phyloP scores from a whole-genome alignment of 805 yeast species.

The Saturnispora besseyi region DNA sequence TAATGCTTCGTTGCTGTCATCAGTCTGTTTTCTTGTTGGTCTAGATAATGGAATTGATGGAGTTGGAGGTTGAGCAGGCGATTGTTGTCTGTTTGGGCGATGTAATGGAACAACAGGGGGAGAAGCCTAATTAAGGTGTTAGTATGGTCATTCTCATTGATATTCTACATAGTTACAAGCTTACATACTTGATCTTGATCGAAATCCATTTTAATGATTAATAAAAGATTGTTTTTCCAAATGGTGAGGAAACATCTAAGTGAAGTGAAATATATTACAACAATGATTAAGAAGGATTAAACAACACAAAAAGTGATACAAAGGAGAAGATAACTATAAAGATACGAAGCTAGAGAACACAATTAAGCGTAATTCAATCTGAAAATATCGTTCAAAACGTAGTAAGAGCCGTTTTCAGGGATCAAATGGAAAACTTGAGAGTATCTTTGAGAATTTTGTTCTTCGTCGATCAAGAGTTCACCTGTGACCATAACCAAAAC shows the following conservation, averaged over 20 bases:
- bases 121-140: not conserved
- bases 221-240: too few species aligned
- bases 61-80: constrained; percentile 4
- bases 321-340: not conserved
- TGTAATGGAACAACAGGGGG: not conserved
- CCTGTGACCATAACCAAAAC: constrained; percentile 98
- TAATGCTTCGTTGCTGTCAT: not conserved
- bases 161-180: not conserved
- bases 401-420: constrained; percentile 86
- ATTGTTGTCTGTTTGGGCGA: constrained; percentile 6
- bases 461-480: constrained; percentile 86
- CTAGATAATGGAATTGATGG: constrained; percentile 2
- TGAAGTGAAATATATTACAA: not conserved
- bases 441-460: constrained; percentile 90
- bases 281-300: not conserved
- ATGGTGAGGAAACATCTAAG: not conserved
- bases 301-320: not conserved
- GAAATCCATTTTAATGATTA: not conserved
- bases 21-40: not conserved
- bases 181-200: not conserved
- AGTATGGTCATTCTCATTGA: not conserved
- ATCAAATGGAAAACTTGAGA: constrained; percentile 96
- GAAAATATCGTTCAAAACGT: constrained; percentile 93
- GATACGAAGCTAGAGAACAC: not conserved
- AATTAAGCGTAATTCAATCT: constrained; percentile 74